phyloP scores from a whole-genome alignment of 176 grass and related monocot species.

The Aegilops bicornis region DNA sequence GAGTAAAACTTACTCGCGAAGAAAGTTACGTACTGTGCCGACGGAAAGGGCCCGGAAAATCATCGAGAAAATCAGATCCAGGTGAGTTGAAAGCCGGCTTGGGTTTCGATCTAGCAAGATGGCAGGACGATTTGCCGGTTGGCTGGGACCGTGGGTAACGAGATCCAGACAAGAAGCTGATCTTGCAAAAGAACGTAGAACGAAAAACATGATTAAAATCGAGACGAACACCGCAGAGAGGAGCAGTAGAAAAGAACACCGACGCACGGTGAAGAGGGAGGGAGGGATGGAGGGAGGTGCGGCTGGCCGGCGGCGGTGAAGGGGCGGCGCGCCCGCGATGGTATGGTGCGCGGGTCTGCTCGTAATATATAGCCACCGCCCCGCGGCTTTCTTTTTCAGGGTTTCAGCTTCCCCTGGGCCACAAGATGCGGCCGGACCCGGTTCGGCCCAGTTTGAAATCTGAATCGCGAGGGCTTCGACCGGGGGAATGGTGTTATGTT shows the following conservation, averaged over 20 bases:
- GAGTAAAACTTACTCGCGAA: too few relatives aligned
- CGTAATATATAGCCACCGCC: too few relatives aligned
- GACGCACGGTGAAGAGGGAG: accelerated
- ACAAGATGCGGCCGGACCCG: too few relatives aligned
- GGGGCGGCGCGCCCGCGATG: background rate
- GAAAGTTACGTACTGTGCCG: background rate
- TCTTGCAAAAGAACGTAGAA: slow-evolving; percentile 28
- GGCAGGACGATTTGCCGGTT: slow-evolving; percentile 38
- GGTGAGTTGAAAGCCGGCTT: slow-evolving; percentile 58
- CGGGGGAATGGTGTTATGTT: too few relatives aligned
- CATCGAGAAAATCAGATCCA: slow-evolving; percentile 59
- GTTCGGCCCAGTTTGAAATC: too few relatives aligned
- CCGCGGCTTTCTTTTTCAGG: too few relatives aligned
- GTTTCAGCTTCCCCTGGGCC: too few relatives aligned
- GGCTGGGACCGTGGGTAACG: slow-evolving; percentile 18
- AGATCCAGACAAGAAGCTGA: slow-evolving; percentile 69
- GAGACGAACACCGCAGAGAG: background rate
- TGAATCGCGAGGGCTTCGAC: too few relatives aligned
- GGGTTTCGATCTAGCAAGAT: slow-evolving; percentile 49
- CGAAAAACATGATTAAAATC: background rate
- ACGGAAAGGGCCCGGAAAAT: slow-evolving; percentile 67
- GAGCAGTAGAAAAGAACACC: background rate
- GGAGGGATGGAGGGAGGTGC: background rate
- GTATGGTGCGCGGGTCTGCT: background rate
- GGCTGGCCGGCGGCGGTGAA: background rate